Evolutionary conservation across 371 early-diverging fungal genomes (phyloP), one percentile per base, ranked within the genome.

Genomic region (Chytridiales sp.): DNA sequence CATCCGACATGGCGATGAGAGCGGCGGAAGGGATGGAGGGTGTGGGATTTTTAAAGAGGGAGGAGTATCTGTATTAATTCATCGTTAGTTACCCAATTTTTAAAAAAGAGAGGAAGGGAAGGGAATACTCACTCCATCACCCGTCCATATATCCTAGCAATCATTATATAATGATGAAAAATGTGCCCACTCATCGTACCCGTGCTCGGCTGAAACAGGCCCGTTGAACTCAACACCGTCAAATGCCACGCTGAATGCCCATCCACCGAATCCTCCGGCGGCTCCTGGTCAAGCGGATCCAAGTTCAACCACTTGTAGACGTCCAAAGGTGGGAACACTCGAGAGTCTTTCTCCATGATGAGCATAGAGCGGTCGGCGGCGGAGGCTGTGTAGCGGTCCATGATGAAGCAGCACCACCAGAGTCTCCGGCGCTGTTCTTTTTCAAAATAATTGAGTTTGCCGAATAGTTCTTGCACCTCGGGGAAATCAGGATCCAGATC

Each of bases 401-500:
- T 56, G 46, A 56, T 56, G 29, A 56, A 56, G 29, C 43, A 42
- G 31, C 30, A 42, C 56, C 56, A 56, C 56, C 56, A 56, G 6
- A 56, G 56, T 19, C 56, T 8, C 11, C 56, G 56, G 4, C 56
- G 43, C 27, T 8, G 46, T n/a, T 56, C 56, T 24, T 56, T 56
- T 29, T 56, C 56, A 35, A 31, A 34, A 31, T 21, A 30, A 3
- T 43, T 44, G 19, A 56, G 27, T 6, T 43, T 30, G 3, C 56
- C 56, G 34, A 56, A 56, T 4, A 56, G 31, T 31, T 6, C 17
- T 3, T 8, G n/a, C 15, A 56, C 35, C 35, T 56, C 56, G 26
- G 56, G 46, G 29, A 44, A 56, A 26, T 62, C 71, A 13, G 71
- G 71, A 50, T 70, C 71, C 13, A 61, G 46, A 40, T 70, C 66